These are phyloP conservation scores for Phytophthora citrophthora DNA, from an alignment of 352 stramenopile genomes.

Conservation along the genomic window DNA sequence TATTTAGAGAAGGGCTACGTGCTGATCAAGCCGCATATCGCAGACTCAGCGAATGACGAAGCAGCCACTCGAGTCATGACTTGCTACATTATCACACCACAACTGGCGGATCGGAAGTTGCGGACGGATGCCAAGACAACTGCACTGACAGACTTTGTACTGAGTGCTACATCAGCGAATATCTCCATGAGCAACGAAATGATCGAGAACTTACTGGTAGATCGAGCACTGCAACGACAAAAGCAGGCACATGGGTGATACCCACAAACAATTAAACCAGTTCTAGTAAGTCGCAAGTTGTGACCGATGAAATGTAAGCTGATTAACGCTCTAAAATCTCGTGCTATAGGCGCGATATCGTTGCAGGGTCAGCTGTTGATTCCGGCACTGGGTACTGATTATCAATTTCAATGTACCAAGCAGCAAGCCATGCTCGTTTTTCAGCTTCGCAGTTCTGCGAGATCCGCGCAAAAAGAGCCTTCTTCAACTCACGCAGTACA, in stretches of 20 bases:
- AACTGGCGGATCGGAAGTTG: conserved; percentile 38
- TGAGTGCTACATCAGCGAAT: conserved; percentile 40
- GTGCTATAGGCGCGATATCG: conserved; percentile 11
- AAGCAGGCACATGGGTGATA: conserved; percentile 2
- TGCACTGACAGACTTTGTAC: conserved; percentile 50
- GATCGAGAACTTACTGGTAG: conserved; percentile 53
- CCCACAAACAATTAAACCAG: too few relatives aligned
- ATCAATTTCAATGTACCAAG: conserved; percentile 65
- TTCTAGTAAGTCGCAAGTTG: neutral
- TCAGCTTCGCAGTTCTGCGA: conserved; percentile 66
- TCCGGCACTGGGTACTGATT: conserved; percentile 34
- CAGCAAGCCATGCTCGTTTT: conserved; percentile 65
- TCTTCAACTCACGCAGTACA: conserved; percentile 43
- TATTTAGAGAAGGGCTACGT: conserved; percentile 70
- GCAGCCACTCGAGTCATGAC: conserved; percentile 51
- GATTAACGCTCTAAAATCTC: neutral
- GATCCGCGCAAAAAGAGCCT: conserved; percentile 47
- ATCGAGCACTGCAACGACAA: conserved; percentile 21
- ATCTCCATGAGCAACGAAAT: conserved; percentile 51
- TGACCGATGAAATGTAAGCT: conserved; percentile 5
- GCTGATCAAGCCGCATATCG: conserved; percentile 46
- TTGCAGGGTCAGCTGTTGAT: neutral
- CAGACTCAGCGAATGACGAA: conserved; percentile 11
- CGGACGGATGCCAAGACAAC: conserved; percentile 34
- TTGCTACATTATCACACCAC: conserved; percentile 53